Evolutionary conservation across 2,329 filamentous ascomycete genomes (phyloP).

Genomic region (Arachnopeziza araneosa): DNA sequence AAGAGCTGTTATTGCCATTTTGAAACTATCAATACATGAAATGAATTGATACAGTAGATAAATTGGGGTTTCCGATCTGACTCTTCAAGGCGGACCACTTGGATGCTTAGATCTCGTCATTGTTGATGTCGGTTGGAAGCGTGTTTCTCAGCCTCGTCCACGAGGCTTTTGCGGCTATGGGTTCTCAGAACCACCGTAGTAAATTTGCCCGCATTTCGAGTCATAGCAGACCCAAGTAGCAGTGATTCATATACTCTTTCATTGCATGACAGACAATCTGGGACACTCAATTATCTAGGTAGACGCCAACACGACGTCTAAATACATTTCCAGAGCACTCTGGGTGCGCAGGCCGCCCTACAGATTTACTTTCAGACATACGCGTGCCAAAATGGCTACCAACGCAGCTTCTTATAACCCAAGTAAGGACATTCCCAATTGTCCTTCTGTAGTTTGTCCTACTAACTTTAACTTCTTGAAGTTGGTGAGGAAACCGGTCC

Average conservation of each 20-base stretch:
- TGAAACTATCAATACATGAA: not conserved
- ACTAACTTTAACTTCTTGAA: slow-evolving; percentile 9
- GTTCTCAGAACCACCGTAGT: not conserved
- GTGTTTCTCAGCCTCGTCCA: not conserved
- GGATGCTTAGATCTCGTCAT: not conserved
- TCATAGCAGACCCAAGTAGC: not conserved
- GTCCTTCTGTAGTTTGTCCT: not conserved
- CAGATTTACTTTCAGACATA: slow-evolving; percentile 36
- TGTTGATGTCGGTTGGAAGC: not conserved
- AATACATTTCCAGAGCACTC: slow-evolving; percentile 49
- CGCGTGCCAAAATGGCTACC: slow-evolving; percentile 51
- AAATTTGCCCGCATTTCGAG: not conserved
- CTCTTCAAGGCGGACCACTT: not conserved
- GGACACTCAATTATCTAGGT: slow-evolving; percentile 15
- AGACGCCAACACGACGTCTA: slow-evolving; percentile 39
- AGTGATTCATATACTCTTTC: not conserved
- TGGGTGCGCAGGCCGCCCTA: slow-evolving; percentile 51
- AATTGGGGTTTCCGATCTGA: not conserved
- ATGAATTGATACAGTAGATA: not conserved
- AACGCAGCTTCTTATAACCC: slow-evolving; percentile 43
- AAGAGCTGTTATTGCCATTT: slow-evolving; percentile 41
- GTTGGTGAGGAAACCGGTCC: slow-evolving; percentile 30
- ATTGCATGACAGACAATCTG: slow-evolving; percentile 1
- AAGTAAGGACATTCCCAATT: slow-evolving; percentile 31
- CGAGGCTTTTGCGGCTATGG: not conserved